Conservation (phyloP, 1,139 yeast species). For the Diutina siamensis region DNA sequence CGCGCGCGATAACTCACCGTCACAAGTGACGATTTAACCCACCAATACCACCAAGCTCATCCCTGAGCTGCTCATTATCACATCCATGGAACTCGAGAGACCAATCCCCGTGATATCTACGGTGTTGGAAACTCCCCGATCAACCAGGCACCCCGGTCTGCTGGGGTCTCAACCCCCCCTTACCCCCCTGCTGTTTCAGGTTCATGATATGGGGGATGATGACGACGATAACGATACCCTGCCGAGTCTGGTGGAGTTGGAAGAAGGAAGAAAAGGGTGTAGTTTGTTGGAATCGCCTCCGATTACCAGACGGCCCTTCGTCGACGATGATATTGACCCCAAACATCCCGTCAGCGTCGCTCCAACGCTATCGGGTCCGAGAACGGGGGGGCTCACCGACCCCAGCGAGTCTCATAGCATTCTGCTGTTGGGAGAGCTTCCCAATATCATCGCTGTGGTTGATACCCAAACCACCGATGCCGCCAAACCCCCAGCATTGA, state of each 20-base stretch:
- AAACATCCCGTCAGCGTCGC: not conserved
- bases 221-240: slow-evolving; percentile 5
- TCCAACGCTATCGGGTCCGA: too few relatives aligned
- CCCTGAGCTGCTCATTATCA: too few relatives aligned
- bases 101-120: not conserved
- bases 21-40: too few relatives aligned
- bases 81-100: not conserved
- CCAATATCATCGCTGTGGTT: not conserved
- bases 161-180: slow-evolving; percentile 1
- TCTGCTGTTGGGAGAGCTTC: not conserved
- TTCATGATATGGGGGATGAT: not conserved
- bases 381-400: not conserved
- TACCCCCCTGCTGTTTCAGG: slow-evolving; percentile 5
- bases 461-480: not conserved
- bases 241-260: slow-evolving; percentile 3
- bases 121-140: not conserved
- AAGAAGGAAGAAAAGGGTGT: not conserved
- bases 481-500: not conserved
- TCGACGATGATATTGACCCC: not conserved
- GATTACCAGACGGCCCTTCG: not conserved
- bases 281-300: not conserved
- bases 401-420: not conserved
- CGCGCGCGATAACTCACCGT: too few relatives aligned
- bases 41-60: too few relatives aligned
- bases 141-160: not conserved